Evolutionary conservation across 306 rosid species (phyloP).

Genomic region (Coriaria nepalensis): DNA sequence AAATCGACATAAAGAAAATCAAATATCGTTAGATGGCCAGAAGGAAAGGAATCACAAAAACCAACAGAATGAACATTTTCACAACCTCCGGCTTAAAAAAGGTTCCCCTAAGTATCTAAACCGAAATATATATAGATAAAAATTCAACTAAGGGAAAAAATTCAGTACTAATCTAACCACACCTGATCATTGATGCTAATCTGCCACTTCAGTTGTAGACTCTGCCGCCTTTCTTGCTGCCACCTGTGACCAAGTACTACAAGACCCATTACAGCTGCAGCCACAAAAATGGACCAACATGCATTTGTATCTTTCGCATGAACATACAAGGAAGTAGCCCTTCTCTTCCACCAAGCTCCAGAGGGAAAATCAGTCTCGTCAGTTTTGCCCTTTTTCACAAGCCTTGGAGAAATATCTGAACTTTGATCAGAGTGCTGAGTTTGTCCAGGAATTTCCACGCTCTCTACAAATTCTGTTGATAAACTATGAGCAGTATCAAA

Average conservation of each 20-base stretch:
- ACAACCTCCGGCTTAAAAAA: no score
- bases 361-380: slow-evolving; percentile 45
- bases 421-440: slow-evolving; percentile 33
- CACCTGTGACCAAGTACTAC: slow-evolving; percentile 81
- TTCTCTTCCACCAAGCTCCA: slow-evolving; percentile 97
- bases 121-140: slow-evolving; percentile 2
- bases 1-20: background rate
- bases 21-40: slow-evolving; percentile 10
- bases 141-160: slow-evolving; percentile 1
- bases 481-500: slow-evolving; percentile 32
- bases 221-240: slow-evolving; percentile 77
- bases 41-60: slow-evolving; percentile 1
- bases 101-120: background rate
- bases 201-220: slow-evolving; percentile 67
- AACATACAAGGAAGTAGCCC: slow-evolving; percentile 73
- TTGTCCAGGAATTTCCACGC: slow-evolving; percentile 21
- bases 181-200: slow-evolving; percentile 43
- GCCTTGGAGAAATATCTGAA: slow-evolving; percentile 29
- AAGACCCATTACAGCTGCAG: slow-evolving; percentile 84
- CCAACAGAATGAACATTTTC: background rate
- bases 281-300: slow-evolving; percentile 78
- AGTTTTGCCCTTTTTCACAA: slow-evolving; percentile 25
- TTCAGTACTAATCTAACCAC: slow-evolving; percentile 2
- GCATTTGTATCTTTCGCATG: slow-evolving; percentile 84
- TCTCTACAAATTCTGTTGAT: slow-evolving; percentile 34